These are phyloP conservation scores for Rosa chinensis DNA, from an alignment of 306 rosid species.

Conservation along the genomic window DNA sequence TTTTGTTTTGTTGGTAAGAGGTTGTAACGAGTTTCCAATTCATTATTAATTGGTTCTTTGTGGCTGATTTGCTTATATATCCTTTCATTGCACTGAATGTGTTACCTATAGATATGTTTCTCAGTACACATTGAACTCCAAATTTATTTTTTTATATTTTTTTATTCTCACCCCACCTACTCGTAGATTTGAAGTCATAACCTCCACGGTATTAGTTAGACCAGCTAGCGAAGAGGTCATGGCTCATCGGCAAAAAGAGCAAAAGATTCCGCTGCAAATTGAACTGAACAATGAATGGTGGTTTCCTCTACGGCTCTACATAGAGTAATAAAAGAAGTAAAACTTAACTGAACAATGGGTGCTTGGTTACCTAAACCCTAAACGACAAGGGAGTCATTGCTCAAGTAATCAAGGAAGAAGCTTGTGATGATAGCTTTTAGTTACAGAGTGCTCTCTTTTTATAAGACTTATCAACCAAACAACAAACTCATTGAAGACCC, in stretches of 20 bases:
- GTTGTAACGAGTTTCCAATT: slow-evolving; percentile 45
- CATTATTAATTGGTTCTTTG: slow-evolving; percentile 59
- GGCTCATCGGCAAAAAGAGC: background rate
- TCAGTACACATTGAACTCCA: background rate
- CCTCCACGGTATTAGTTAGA: background rate
- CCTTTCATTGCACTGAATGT: background rate
- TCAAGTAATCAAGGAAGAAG: background rate
- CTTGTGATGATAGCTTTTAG: too few species aligned
- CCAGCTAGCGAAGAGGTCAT: background rate
- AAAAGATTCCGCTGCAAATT: background rate
- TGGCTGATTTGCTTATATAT: slow-evolving; percentile 42
- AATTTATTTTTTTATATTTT: background rate
- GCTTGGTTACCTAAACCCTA: background rate
- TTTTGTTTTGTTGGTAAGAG: slow-evolving; percentile 49
- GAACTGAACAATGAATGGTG: background rate
- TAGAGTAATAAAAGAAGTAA: too few species aligned
- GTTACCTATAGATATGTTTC: background rate
- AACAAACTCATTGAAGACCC: too few species aligned
- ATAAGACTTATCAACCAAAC: too few species aligned
- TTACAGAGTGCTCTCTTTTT: too few species aligned
- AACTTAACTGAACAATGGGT: background rate
- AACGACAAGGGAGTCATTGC: background rate
- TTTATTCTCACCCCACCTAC: background rate
- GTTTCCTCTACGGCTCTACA: too few species aligned
- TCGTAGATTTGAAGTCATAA: too few species aligned